phyloP scores from a whole-genome alignment of 1,284 basidiomycete species.

The Fomitopsis schrenkii region DNA sequence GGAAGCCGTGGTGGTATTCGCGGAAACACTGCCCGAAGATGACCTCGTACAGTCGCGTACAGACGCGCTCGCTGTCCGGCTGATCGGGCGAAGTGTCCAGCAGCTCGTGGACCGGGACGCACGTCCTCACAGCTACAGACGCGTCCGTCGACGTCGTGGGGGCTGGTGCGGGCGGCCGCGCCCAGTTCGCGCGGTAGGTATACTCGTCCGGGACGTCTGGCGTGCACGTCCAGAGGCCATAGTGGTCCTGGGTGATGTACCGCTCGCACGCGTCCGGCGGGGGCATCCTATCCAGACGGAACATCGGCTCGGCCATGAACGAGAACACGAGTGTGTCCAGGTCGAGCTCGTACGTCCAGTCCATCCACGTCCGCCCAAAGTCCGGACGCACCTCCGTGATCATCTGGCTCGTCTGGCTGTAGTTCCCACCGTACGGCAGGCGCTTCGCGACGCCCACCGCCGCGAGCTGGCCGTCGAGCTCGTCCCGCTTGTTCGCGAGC shows the following conservation, averaged over 20 bases:
- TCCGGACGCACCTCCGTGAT: background rate
- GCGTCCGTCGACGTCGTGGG: background rate
- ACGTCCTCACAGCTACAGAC: background rate
- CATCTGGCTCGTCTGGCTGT: background rate
- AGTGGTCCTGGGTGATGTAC: background rate
- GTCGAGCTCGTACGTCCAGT: background rate
- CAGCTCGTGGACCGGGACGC: background rate
- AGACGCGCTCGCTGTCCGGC: background rate
- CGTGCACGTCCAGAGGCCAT: background rate
- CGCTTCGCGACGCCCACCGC: background rate
- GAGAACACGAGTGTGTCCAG: background rate
- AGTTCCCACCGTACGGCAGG: background rate
- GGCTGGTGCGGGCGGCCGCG: background rate
- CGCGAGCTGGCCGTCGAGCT: background rate
- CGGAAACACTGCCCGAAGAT: background rate
- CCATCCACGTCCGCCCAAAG: constrained; percentile 1
- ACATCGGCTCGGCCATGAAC: background rate
- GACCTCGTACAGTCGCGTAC: background rate
- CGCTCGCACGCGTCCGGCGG: background rate
- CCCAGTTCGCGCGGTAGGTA: background rate
- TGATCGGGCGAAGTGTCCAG: background rate
- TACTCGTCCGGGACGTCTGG: background rate
- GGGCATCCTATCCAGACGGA: background rate
- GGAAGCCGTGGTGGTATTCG: background rate
- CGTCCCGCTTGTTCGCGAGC: background rate